Conservation (phyloP, 2,329 filamentous ascomycete genomes). For the Fusarium sp. region DNA sequence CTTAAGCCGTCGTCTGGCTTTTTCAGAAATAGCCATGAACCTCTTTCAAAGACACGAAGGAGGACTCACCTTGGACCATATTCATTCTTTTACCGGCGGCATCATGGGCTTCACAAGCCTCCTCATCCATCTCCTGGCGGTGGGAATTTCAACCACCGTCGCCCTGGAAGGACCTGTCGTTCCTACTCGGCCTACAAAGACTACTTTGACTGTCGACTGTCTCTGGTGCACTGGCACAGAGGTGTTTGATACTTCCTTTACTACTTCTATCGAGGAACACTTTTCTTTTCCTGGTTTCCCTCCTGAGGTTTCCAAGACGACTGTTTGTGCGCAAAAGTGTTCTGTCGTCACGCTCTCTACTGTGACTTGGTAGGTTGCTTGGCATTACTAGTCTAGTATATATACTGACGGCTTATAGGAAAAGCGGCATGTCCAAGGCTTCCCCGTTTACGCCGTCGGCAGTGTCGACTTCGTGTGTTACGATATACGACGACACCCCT, state of each 20-base stretch:
- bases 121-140: conserved; percentile 24
- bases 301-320: conserved; percentile 23
- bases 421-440: conserved; percentile 18
- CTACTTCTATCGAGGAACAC: neutral
- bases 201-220: conserved; percentile 30
- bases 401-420: conserved; percentile 18
- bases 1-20: conserved; percentile 21
- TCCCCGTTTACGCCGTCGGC: conserved; percentile 10
- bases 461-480: conserved; percentile 35
- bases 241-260: neutral
- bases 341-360: conserved; percentile 35
- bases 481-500: conserved; percentile 21
- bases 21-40: neutral
- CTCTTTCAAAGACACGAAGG: conserved; percentile 8
- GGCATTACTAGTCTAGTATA: neutral
- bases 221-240: conserved; percentile 27
- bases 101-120: conserved; percentile 35
- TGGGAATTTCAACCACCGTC: conserved; percentile 3
- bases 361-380: conserved; percentile 27
- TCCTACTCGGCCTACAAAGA: conserved; percentile 12
- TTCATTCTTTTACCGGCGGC: conserved; percentile 30
- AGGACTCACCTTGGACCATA: conserved; percentile 13
- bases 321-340: conserved; percentile 36
- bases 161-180: conserved; percentile 2
- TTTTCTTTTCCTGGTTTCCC: conserved; percentile 2